A percentile compares a stretch with the other conserved stretches of the same genome.
These are phyloP conservation scores for Blastocystis sp. DNA, from an alignment of 352 stramenopile species.

Conservation along the genomic window DNA sequence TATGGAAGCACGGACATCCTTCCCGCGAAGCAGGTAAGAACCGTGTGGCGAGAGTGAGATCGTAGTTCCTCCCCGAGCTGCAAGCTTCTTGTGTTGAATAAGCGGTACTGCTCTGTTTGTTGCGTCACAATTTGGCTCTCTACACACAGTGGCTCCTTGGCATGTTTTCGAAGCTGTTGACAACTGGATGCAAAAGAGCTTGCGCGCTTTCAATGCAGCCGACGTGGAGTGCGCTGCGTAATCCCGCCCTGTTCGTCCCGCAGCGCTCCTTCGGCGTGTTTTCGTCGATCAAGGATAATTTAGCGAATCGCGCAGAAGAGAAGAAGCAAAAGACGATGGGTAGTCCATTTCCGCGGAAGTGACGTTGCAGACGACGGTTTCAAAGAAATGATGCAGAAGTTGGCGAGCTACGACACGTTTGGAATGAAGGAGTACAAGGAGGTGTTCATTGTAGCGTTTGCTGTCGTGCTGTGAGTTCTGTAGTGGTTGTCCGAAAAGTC, in stretches of 20 bases:
- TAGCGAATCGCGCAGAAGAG: slow-evolving; percentile 31
- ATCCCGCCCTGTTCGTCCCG: not conserved
- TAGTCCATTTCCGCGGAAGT: not conserved
- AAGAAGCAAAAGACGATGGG: slow-evolving; percentile 58
- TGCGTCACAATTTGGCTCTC: slow-evolving; percentile 31
- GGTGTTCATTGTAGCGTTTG: slow-evolving; percentile 19
- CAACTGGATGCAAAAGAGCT: not conserved
- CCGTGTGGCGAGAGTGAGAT: not conserved
- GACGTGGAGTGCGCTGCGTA: not conserved
- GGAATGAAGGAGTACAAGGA: slow-evolving; percentile 70
- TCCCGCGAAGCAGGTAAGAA: slow-evolving; percentile 49
- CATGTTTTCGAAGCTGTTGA: slow-evolving; percentile 41
- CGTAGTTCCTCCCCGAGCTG: slow-evolving; percentile 70
- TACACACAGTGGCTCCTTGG: not conserved
- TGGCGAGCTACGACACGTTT: slow-evolving; percentile 52
- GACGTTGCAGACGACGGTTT: slow-evolving; percentile 42
- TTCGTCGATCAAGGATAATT: slow-evolving; percentile 54
- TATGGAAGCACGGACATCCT: slow-evolving; percentile 73
- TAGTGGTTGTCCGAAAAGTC: slow-evolving; percentile 67
- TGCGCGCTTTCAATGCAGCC: not conserved
- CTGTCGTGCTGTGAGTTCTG: not conserved
- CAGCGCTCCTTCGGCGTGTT: slow-evolving; percentile 69
- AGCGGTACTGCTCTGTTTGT: slow-evolving; percentile 29
- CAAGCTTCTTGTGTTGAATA: slow-evolving; percentile 56
- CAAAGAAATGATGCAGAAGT: slow-evolving; percentile 61